Percentiles rank a stretch among this genome's conserved stretches.
Evolutionary conservation across 2,329 filamentous ascomycete species (phyloP).

Genomic region (Trichoderma sp.): DNA sequence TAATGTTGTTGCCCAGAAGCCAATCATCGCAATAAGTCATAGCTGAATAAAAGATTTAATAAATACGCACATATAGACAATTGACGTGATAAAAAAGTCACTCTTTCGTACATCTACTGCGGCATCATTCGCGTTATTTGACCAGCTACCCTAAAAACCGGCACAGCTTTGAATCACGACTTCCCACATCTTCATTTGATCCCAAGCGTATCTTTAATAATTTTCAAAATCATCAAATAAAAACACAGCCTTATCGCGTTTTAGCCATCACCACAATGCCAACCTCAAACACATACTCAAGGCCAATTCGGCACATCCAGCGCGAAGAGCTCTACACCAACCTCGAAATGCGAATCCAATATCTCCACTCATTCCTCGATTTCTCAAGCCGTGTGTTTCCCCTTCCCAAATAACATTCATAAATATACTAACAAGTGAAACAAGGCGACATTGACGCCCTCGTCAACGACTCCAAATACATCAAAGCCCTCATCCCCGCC

Average conservation of each 20-base stretch:
- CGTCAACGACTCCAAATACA: conserved; percentile 70
- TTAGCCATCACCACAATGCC: background rate
- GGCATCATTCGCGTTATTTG: background rate
- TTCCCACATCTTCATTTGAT: background rate
- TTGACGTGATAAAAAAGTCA: background rate
- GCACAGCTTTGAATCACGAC: background rate
- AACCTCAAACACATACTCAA: conserved; percentile 30
- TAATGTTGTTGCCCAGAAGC: background rate
- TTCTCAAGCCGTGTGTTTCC: conserved; percentile 66
- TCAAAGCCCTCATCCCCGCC: conserved; percentile 79
- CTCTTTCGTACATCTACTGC: background rate
- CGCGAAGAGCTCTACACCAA: conserved; percentile 72
- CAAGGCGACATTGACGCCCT: conserved; percentile 71
- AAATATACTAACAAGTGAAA: background rate
- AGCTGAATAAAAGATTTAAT: background rate
- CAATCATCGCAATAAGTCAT: background rate
- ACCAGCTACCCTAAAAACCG: background rate
- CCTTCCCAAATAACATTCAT: background rate
- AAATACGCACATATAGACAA: conserved; percentile 2
- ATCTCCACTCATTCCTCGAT: conserved; percentile 76
- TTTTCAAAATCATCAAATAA: background rate
- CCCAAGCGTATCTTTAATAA: no score
- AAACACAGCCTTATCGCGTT: background rate
- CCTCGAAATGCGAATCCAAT: conserved; percentile 70
- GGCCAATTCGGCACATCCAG: conserved; percentile 63